Base-by-base conservation (phyloP, 2,329 filamentous ascomycete genomes). In the Aspergillus sergii region DNA sequence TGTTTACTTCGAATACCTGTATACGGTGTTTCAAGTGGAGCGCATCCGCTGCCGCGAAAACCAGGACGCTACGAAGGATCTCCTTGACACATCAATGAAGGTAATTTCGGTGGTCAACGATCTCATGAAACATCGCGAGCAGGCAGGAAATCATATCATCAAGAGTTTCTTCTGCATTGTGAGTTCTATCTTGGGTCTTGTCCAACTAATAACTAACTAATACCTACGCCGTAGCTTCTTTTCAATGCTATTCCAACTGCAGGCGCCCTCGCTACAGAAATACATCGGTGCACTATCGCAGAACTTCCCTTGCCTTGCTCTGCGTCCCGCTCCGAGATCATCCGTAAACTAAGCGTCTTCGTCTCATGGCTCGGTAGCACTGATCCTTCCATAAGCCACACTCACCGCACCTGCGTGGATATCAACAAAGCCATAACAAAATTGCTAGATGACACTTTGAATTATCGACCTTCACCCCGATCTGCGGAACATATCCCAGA, bases 51-150 rank as follows among this genome's bases (percentile, higher is more conserved):
- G 64, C 23, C 65, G 64, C n/a, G 66, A 71, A 41, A 64, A 63
- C 39, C 21, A 57, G n/a, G 64, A 58, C 43, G 59, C 61, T n/a
- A 66, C 56, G 34, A 66, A 60, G 23, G 67, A 67, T 58, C 56
- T 71, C 48, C 63, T 72, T 21, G 64, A 68, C 45, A 67, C 63
- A 26, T 69, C 69, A 12, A 67, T 71, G 62, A 66, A 68, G 45
- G 55, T 69, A 23, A 57, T 71, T 28, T 66, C 65, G 1, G 63
- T 63, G 8, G 62, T 68, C 36, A 64, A 71, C 39, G 64, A 70
- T 26, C 60, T 72, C 45, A 66, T 65, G n/a, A 70, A 63, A 55
- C 43, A 59, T 0, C 61, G 46, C 10, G 46, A 67, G 19, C 62
- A 65, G 21, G 34, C 43, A 16, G 36, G 64, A 11, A 62, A 65